phyloP scores from a whole-genome alignment of 495 filamentous ascomycete species.

The Penicillium turbatum region DNA sequence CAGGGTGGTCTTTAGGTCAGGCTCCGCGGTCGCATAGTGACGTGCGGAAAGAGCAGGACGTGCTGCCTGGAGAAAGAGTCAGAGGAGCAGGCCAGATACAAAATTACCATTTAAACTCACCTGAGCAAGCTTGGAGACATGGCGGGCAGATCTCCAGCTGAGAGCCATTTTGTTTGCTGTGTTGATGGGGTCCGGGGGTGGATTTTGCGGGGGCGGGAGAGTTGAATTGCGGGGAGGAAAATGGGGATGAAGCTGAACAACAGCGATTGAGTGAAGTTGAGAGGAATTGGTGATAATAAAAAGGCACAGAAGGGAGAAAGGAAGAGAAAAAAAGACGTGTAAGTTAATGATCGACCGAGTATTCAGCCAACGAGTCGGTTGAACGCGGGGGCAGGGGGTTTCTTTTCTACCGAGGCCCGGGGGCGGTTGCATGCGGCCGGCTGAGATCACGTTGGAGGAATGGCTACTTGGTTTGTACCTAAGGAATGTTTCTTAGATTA shows the following conservation, averaged over 20 bases:
- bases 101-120: slow-evolving; percentile 16
- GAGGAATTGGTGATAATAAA: slow-evolving; percentile 1
- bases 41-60: slow-evolving; percentile 29
- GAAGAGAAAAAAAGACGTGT: neutral
- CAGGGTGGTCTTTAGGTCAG: slow-evolving; percentile 81
- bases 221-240: slow-evolving; percentile 15
- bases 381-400: slow-evolving; percentile 29
- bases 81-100: neutral
- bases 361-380: slow-evolving; percentile 24
- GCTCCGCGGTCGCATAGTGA: slow-evolving; percentile 62
- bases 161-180: slow-evolving; percentile 27
- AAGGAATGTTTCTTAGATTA: too few species aligned
- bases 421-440: slow-evolving; percentile 27
- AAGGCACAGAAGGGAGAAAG: neutral
- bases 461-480: too few species aligned
- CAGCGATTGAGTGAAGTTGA: slow-evolving; percentile 5
- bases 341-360: slow-evolving; percentile 12
- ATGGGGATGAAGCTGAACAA: neutral
- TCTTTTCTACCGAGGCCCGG: slow-evolving; percentile 28
- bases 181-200: slow-evolving; percentile 22
- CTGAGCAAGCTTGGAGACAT: slow-evolving; percentile 37
- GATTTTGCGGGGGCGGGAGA: slow-evolving; percentile 19
- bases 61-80: slow-evolving; percentile 16
- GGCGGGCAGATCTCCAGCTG: slow-evolving; percentile 37
- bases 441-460: neutral